These are phyloP conservation scores for Neckera pumila DNA, from an alignment of 225 moss, liverwort and hornwort species.

Conservation along the genomic window DNA sequence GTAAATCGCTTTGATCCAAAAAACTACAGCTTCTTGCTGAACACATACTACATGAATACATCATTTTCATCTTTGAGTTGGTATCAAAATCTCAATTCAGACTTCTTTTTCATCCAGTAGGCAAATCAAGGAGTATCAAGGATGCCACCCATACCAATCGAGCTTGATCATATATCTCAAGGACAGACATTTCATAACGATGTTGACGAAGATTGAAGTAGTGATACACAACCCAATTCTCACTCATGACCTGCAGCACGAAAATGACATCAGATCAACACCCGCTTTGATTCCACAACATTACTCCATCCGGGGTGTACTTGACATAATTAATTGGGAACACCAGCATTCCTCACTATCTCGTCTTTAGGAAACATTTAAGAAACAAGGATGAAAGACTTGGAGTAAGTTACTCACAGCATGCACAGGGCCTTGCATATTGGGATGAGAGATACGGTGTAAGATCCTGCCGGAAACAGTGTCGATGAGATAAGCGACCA, in stretches of 20 bases:
- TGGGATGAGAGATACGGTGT: constrained; percentile 77
- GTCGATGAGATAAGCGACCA: constrained; percentile 88
- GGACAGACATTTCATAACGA: constrained; percentile 90
- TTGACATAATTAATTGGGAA: not conserved
- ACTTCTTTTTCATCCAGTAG: not conserved
- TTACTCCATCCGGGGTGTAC: not conserved
- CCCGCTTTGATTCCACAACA: not conserved
- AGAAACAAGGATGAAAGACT: not conserved
- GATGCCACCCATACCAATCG: constrained; percentile 55
- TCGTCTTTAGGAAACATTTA: not conserved
- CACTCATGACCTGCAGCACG: constrained; percentile 72
- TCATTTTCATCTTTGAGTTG: not conserved
- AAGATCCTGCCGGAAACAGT: constrained; percentile 80
- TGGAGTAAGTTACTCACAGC: constrained; percentile 49
- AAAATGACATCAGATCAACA: not conserved
- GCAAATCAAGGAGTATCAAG: not conserved
- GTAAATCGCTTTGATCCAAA: not conserved
- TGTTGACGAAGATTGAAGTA: constrained; percentile 90
- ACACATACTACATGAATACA: not conserved
- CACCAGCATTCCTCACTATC: not conserved
- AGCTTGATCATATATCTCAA: constrained; percentile 83
- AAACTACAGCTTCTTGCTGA: not conserved
- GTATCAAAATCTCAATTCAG: not conserved
- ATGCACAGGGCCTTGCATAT: constrained; percentile 84
- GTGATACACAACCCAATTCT: constrained; percentile 97